A percentile compares a stretch with the other conserved stretches of the same genome.
phyloP scores from a whole-genome alignment of 352 stramenopile species.

The Albugo laibachii region DNA sequence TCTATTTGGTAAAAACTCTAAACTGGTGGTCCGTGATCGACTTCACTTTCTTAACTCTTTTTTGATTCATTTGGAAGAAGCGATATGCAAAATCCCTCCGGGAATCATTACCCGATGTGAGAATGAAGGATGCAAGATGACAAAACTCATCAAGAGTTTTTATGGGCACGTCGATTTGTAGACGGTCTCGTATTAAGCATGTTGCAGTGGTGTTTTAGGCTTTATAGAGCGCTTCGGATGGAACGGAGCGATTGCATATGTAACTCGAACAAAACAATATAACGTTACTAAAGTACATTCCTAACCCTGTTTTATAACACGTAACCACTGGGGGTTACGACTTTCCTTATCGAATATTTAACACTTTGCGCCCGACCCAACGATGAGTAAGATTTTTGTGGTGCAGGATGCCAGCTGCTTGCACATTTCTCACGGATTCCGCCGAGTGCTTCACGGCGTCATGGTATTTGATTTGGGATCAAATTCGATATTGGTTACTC shows the following conservation, averaged over 20 bases:
- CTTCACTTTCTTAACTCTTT: slow-evolving; percentile 70
- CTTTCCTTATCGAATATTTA: too few relatives aligned
- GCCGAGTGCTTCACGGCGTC: slow-evolving; percentile 54
- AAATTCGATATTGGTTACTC: slow-evolving; percentile 60
- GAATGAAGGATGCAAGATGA: slow-evolving; percentile 63
- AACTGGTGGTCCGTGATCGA: slow-evolving; percentile 48
- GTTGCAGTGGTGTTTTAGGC: too few relatives aligned
- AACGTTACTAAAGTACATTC: too few relatives aligned
- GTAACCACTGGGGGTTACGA: too few relatives aligned
- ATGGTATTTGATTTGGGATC: slow-evolving; percentile 65
- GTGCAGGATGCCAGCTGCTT: slow-evolving; percentile 9
- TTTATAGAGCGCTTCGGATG: too few relatives aligned
- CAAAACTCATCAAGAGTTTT: slow-evolving; percentile 75
- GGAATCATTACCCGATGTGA: slow-evolving; percentile 54
- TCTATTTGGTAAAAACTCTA: slow-evolving; percentile 65
- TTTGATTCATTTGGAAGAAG: slow-evolving; percentile 48
- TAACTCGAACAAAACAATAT: too few relatives aligned
- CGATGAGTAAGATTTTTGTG: too few relatives aligned
- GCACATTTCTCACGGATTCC: slow-evolving; percentile 30
- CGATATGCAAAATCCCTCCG: slow-evolving; percentile 51
- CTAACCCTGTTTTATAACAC: too few relatives aligned
- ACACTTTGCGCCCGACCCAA: too few relatives aligned
- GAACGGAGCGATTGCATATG: too few relatives aligned
- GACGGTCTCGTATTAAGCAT: too few relatives aligned
- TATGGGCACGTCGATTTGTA: slow-evolving; percentile 8